phyloP scores from a whole-genome alignment of 1,284 basidiomycete genomes.

The Rhodofomes roseus region DNA sequence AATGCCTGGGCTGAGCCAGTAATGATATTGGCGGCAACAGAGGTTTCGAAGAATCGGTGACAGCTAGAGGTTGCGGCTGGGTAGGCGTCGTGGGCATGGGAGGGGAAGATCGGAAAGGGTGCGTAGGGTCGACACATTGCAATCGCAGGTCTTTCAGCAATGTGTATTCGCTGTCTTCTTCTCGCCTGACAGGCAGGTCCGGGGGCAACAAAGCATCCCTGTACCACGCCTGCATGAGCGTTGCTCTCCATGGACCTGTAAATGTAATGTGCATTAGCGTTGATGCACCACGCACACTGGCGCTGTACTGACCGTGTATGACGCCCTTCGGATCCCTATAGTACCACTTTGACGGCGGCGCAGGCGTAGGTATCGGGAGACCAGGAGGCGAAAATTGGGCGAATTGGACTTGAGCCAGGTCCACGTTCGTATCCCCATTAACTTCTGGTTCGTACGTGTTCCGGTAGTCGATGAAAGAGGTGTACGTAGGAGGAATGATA shows the following conservation, averaged over 20 bases:
- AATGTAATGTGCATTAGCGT: not conserved
- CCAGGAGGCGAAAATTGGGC: constrained; percentile 77
- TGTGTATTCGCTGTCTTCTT: constrained; percentile 65
- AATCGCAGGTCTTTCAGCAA: constrained; percentile 69
- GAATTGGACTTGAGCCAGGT: constrained; percentile 62
- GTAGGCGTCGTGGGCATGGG: constrained; percentile 11
- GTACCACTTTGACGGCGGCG: constrained; percentile 69
- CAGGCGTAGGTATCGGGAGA: constrained; percentile 62
- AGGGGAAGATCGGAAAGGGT: constrained; percentile 63
- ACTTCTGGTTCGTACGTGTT: constrained; percentile 54
- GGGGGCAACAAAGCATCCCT: constrained; percentile 76
- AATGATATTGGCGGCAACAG: constrained; percentile 75
- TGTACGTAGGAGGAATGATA: constrained; percentile 84
- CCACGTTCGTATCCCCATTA: constrained; percentile 37
- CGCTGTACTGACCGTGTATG: constrained; percentile 59
- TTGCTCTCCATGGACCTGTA: constrained; percentile 77
- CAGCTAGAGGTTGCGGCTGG: constrained; percentile 9
- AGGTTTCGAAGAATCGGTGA: constrained; percentile 45
- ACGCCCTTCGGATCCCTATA: constrained; percentile 77
- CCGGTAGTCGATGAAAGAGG: constrained; percentile 69
- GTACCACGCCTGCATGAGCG: constrained; percentile 84
- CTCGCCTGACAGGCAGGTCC: constrained; percentile 72
- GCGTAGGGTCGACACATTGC: constrained; percentile 71
- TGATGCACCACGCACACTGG: constrained; percentile 6
- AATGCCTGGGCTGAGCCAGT: constrained; percentile 75